phyloP scores from a whole-genome alignment of 2,329 filamentous ascomycete species.

The Capronia americana region DNA sequence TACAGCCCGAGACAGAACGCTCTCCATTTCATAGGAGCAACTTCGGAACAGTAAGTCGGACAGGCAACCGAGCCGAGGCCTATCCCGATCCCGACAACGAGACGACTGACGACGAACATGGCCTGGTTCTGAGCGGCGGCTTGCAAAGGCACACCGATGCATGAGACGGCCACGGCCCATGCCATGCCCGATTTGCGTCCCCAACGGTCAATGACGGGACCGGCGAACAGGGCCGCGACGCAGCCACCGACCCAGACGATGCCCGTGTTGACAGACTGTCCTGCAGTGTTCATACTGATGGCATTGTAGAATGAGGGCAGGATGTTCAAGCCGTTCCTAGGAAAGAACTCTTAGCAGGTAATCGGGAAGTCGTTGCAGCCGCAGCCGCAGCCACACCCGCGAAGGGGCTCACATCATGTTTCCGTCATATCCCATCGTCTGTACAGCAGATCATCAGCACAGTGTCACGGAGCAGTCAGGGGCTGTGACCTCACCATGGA shows the following conservation, averaged over 20 bases:
- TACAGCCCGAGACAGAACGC: neutral
- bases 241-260: conserved; percentile 5
- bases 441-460: too few relatives aligned
- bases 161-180: neutral
- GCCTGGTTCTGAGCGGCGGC: conserved; percentile 27
- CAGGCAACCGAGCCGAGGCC: conserved; percentile 3
- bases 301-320: conserved; percentile 26
- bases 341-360: too few relatives aligned
- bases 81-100: conserved; percentile 22
- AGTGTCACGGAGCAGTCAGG: too few relatives aligned
- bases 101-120: conserved; percentile 22
- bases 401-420: too few relatives aligned
- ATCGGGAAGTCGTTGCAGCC: too few relatives aligned
- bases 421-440: too few relatives aligned
- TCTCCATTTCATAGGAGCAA: neutral
- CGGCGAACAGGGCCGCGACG: neutral
- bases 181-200: neutral
- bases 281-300: conserved; percentile 25
- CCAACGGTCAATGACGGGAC: neutral
- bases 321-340: conserved; percentile 27
- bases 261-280: conserved; percentile 27
- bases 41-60: neutral
- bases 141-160: conserved; percentile 15
- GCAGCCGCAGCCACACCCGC: too few relatives aligned
- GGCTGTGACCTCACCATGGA: too few relatives aligned